Conservation (phyloP, 208 protist species). For the Crithidia sp. region DNA sequence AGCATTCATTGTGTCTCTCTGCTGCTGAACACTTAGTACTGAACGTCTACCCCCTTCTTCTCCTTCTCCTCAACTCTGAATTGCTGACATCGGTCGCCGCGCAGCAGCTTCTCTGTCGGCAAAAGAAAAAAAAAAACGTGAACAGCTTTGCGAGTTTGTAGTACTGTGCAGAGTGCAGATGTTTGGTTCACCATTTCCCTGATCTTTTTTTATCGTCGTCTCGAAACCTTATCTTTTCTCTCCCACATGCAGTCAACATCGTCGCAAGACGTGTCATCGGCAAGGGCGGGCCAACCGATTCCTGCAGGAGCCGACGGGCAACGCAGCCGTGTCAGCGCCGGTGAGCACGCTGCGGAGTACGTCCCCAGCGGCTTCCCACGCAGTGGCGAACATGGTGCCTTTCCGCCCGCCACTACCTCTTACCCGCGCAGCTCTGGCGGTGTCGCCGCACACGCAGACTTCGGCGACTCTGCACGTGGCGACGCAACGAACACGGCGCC, state of each 20-base stretch:
- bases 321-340: not conserved
- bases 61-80: too few relatives aligned
- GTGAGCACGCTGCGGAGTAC: conserved; percentile 9
- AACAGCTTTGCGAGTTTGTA: too few relatives aligned
- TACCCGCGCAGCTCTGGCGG: not conserved
- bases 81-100: too few relatives aligned
- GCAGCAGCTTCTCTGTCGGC: too few relatives aligned
- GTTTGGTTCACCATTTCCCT: too few relatives aligned
- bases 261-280: not conserved
- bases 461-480: not conserved
- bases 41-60: too few relatives aligned
- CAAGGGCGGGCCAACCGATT: too few relatives aligned
- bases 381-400: not conserved
- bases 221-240: not conserved
- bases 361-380: conserved; percentile 31
- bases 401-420: not conserved
- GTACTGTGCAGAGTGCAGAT: too few relatives aligned
- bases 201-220: not conserved
- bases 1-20: too few relatives aligned
- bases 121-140: too few relatives aligned
- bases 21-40: too few relatives aligned
- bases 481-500: not conserved
- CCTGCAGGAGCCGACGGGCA: too few relatives aligned
- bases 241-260: not conserved
- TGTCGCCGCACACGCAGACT: not conserved